Evolutionary conservation across 1,284 basidiomycete species (phyloP).

Genomic region (Cutaneotrichosporon cutaneum): DNA sequence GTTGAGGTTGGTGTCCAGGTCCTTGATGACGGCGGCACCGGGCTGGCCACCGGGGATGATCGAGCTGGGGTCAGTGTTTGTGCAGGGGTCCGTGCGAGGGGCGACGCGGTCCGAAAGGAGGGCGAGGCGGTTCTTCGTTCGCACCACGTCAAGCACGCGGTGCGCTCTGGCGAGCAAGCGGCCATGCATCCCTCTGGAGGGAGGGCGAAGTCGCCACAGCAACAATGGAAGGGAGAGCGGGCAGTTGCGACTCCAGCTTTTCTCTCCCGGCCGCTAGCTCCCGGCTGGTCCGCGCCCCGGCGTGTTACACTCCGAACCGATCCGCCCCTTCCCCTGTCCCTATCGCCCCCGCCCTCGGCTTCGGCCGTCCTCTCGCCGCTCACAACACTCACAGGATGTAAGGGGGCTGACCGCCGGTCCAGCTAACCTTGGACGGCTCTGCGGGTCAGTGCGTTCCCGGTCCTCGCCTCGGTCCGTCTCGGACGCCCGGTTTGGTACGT

Average conservation of each 20-base stretch:
- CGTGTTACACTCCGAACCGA: background rate
- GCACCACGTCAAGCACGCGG: background rate
- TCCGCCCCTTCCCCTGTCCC: too few species aligned
- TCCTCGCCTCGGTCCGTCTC: too few species aligned
- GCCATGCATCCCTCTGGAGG: too few species aligned
- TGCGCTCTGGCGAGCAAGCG: too few species aligned
- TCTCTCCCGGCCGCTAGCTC: too few species aligned
- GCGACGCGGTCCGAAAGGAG: background rate
- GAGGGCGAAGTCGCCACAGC: too few species aligned
- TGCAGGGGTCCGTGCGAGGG: background rate
- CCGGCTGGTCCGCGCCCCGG: too few species aligned
- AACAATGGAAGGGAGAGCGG: too few species aligned
- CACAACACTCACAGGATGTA: constrained; percentile 46
- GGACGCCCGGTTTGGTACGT: too few species aligned
- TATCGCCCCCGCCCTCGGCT: too few species aligned
- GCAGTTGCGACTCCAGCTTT: too few species aligned
- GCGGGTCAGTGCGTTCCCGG: constrained; percentile 7
- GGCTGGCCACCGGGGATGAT: constrained; percentile 45
- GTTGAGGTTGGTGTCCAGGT: constrained; percentile 27
- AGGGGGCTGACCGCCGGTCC: constrained; percentile 38
- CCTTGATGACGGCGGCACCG: constrained; percentile 33
- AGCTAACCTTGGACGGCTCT: constrained; percentile 43
- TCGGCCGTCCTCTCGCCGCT: too few species aligned
- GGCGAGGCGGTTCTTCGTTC: background rate
- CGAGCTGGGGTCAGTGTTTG: constrained; percentile 30